A percentile compares a stretch with the other conserved stretches of the same genome.
Conservation (phyloP, 306 rosid genomes). For the Sicyos baderoa region DNA sequence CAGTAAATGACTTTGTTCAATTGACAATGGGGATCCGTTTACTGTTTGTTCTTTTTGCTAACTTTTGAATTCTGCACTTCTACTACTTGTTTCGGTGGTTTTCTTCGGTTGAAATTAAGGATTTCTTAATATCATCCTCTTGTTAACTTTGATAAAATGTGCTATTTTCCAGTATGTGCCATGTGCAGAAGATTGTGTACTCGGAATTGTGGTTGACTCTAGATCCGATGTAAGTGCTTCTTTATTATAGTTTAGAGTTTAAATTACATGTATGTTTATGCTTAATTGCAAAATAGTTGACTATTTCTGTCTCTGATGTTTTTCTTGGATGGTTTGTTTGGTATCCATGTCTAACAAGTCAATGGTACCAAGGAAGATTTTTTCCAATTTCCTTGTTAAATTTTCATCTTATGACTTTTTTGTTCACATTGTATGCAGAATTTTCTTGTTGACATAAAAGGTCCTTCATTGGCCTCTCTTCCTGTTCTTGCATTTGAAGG, state of each 20-base stretch:
- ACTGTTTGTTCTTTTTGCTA: background rate
- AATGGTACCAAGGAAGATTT: background rate
- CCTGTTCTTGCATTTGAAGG: conserved; percentile 99
- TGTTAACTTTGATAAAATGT: background rate
- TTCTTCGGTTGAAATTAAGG: background rate
- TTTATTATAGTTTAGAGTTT: background rate
- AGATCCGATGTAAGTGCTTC: conserved; percentile 68
- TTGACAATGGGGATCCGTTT: background rate
- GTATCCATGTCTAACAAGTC: background rate
- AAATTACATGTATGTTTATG: background rate
- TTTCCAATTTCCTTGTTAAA: background rate
- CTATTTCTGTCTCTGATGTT: background rate
- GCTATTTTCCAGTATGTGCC: conserved; percentile 64
- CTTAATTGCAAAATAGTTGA: background rate
- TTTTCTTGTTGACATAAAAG: conserved; percentile 87
- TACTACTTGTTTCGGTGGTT: background rate
- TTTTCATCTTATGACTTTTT: conserved; percentile 7
- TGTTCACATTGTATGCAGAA: conserved; percentile 39
- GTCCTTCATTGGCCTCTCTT: conserved; percentile 68
- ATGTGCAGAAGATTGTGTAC: conserved; percentile 65
- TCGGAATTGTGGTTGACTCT: conserved; percentile 80
- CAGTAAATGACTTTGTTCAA: conserved; percentile 22
- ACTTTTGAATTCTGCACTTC: conserved; percentile 5
- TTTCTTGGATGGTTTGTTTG: background rate
- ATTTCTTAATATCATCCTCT: background rate